Percentiles rank a stretch among this genome's conserved stretches.
Conservation (phyloP, 2,329 filamentous ascomycete species). For the Huntiella savannae region DNA sequence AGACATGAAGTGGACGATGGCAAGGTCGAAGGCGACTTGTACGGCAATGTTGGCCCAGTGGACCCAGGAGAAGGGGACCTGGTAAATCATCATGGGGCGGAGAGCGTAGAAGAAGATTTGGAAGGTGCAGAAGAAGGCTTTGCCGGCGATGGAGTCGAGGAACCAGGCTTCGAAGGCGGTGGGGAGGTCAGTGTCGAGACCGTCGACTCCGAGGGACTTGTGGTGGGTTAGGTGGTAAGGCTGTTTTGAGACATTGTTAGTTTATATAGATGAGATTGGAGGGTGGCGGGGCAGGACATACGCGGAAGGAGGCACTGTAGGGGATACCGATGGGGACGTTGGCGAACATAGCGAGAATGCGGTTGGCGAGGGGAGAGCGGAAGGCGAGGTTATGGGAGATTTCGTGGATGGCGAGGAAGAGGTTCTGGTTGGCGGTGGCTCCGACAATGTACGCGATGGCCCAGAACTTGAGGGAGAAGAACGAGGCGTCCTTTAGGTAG, state of each 20-base stretch:
- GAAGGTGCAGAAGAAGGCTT: constrained; percentile 98
- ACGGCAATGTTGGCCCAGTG: constrained; percentile 64
- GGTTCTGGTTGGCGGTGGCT: constrained; percentile 92
- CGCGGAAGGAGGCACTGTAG: constrained; percentile 87
- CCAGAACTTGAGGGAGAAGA: constrained; percentile 74
- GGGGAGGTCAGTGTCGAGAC: constrained; percentile 87
- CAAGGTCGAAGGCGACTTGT: constrained; percentile 61
- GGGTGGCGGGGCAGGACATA: constrained; percentile 22
- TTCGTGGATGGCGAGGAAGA: constrained; percentile 96
- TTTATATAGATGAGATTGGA: constrained; percentile 13
- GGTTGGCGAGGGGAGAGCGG: constrained; percentile 58
- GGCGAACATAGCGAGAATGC: constrained; percentile 75
- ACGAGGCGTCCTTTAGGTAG: constrained; percentile 53
- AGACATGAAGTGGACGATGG: constrained; percentile 42
- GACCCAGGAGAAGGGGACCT: constrained; percentile 67
- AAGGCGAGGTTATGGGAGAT: constrained; percentile 97
- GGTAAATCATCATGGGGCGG: constrained; percentile 86
- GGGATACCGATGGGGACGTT: constrained; percentile 92
- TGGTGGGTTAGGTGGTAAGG: constrained; percentile 98
- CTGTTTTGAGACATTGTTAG: constrained; percentile 20
- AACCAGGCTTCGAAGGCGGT: constrained; percentile 81
- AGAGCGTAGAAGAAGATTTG: constrained; percentile 98
- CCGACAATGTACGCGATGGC: constrained; percentile 77
- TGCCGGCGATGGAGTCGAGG: constrained; percentile 85
- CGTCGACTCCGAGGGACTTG: constrained; percentile 93